Conservation (phyloP, 176 grass and related monocot genomes). For the Bromus sterilis region DNA sequence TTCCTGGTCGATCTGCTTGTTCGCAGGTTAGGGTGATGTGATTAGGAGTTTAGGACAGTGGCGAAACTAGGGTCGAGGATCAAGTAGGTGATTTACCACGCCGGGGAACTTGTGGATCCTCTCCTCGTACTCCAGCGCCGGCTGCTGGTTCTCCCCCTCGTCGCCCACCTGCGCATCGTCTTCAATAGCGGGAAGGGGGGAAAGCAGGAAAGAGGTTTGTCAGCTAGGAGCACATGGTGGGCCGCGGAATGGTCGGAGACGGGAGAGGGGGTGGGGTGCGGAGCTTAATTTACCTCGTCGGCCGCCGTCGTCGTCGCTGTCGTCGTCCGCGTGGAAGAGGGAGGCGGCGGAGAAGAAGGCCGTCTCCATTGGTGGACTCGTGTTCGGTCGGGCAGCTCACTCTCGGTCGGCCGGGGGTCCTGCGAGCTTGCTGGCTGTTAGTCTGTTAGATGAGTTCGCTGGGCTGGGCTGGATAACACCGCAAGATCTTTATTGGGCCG, state of each 20-base stretch:
- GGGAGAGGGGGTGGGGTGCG: not conserved
- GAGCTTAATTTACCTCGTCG: conserved; percentile 1
- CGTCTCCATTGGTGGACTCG: conserved; percentile 29
- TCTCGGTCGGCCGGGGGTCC: not conserved
- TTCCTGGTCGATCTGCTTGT: not conserved
- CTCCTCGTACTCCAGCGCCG: not conserved
- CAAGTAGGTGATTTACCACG: not conserved
- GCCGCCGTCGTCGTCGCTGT: conserved; percentile 1
- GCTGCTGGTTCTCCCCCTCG: not conserved
- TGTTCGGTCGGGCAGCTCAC: not conserved
- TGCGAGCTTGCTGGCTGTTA: no score
- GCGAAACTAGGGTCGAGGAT: not conserved
- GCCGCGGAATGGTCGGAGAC: not conserved
- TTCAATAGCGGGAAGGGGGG: not conserved
- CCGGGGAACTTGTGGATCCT: conserved; percentile 9
- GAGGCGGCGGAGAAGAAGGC: conserved; percentile 48
- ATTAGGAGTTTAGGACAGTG: not conserved
- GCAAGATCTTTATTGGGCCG: not conserved
- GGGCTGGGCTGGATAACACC: not conserved
- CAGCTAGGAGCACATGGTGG: not conserved
- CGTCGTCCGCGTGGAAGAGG: conserved; percentile 43
- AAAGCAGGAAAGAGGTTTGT: not conserved
- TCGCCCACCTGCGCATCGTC: not conserved
- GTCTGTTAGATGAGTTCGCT: not conserved
- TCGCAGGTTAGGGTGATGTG: not conserved